Evolutionary conservation across 2,329 filamentous ascomycete genomes (phyloP).

Genomic region (Calonectria pseudoreteaudii): DNA sequence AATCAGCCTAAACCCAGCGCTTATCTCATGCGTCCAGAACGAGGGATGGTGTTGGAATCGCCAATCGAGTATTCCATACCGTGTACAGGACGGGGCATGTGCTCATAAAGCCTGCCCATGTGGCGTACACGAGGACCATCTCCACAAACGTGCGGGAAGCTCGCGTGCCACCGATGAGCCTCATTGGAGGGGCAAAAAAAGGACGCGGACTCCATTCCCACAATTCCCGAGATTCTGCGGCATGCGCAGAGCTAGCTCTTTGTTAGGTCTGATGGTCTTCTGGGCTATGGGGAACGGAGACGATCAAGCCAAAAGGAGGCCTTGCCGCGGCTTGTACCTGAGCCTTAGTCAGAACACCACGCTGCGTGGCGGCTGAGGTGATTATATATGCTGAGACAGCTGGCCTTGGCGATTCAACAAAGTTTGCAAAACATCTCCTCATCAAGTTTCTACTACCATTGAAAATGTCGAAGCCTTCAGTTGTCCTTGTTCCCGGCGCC

Average conservation of each 20-base stretch:
- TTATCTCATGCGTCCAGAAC: neutral
- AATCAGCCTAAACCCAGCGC: neutral
- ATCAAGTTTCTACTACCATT: neutral
- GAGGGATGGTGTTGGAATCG: neutral
- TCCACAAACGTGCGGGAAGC: neutral
- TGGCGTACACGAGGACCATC: neutral
- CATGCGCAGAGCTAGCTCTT: neutral
- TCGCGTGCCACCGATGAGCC: neutral
- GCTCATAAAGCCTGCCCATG: neutral
- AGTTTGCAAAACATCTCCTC: neutral
- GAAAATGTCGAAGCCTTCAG: conserved; percentile 27
- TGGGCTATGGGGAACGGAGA: neutral
- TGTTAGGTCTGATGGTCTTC: neutral
- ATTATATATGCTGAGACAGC: neutral
- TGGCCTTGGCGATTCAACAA: no score
- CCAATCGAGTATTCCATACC: neutral
- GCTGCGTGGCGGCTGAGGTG: no score
- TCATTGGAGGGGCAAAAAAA: neutral
- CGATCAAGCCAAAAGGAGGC: neutral
- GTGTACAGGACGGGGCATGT: neutral
- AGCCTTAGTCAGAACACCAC: neutral
- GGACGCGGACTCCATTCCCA: neutral
- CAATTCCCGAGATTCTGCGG: neutral
- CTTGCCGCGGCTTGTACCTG: neutral
- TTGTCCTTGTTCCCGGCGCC: conserved; percentile 33